Base-by-base conservation (phyloP, 352 stramenopile species). In the Phytophthora uliginosa region DNA sequence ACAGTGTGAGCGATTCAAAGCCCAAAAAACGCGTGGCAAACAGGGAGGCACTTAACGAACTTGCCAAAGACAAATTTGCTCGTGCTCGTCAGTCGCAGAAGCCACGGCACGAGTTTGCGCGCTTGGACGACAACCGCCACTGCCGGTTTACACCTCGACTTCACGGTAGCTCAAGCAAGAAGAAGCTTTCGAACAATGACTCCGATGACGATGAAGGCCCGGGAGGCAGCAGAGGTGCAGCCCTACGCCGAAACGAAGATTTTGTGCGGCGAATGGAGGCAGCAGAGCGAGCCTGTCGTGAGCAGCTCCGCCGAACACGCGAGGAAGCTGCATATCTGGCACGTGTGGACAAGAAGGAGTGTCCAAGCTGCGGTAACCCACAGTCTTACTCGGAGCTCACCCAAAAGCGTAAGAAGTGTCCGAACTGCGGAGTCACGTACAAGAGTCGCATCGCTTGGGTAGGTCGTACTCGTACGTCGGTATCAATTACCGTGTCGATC, bases 381-480 rank as follows among this genome's bases (percentile, higher is more conserved):
- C 87, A 95, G 59, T 93, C 85, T 54, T 93, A 93, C 60, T 78
- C 85, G 36, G 87, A 95, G 63, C 77, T 93, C 24, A 86, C 83
- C 3, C 87, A 95, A 52, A 95, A 95, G 78, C 81, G 87, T 12
- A 95, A 92, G 61, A 92, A 92, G 33, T 95, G 85, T 47, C 87
- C 85, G 18, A 95, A 95, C 58, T 95, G 87, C 59, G 85, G 84
- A 20, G 78, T 90, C 42, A 78, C 79, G 10, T 95, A 95, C 74
- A 84, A 81, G 62, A 88, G 72, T 38, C 84, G 83, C 28, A 79
- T 93, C 36, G 82, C 85, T 3, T 95, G 87, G 87, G 87, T 92
- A 51, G 47, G 75, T 81, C 58, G 54, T 31, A 31, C 34, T 38
- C 24, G 31, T 42, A 45, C 38, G 0, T 18, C 13, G 13, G 38